A percentile compares a stretch with the other conserved stretches of the same genome.
Evolutionary conservation across 805 yeast species (phyloP).

Genomic region (Saccharomycopsis javanensis): DNA sequence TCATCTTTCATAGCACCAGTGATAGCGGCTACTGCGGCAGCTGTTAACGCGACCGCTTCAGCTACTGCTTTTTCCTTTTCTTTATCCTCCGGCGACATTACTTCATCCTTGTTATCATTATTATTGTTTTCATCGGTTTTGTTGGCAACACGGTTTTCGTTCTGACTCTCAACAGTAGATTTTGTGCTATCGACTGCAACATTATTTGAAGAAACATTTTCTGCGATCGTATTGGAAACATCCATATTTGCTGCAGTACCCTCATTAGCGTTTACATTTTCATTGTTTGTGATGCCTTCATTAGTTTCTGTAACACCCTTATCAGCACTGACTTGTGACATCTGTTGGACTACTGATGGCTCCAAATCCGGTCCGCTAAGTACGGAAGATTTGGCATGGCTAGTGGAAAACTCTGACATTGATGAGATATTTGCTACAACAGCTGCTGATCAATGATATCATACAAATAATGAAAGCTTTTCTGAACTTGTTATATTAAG

Average conservation of each 20-base stretch:
- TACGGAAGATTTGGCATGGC: background rate
- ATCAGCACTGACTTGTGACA: background rate
- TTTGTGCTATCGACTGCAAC: background rate
- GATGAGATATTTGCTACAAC: background rate
- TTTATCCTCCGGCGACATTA: background rate
- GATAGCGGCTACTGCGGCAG: conserved; percentile 1
- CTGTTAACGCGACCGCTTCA: background rate
- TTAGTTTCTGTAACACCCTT: background rate
- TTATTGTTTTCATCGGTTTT: background rate
- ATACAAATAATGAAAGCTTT: too few species aligned
- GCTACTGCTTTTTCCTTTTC: conserved; percentile 1
- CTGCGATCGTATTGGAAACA: background rate
- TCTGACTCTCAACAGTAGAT: background rate
- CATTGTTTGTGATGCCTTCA: too few species aligned
- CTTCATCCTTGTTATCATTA: background rate
- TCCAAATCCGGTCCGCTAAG: background rate
- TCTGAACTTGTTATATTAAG: too few species aligned
- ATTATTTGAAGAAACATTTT: background rate
- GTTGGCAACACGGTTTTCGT: background rate
- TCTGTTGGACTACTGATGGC: background rate
- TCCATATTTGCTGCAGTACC: too few species aligned
- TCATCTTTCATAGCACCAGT: background rate
- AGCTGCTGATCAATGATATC: too few species aligned
- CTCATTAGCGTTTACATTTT: too few species aligned
- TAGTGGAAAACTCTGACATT: background rate